phyloP scores from a whole-genome alignment of 2,329 filamentous ascomycete genomes.

The Colletotrichum trifolii region DNA sequence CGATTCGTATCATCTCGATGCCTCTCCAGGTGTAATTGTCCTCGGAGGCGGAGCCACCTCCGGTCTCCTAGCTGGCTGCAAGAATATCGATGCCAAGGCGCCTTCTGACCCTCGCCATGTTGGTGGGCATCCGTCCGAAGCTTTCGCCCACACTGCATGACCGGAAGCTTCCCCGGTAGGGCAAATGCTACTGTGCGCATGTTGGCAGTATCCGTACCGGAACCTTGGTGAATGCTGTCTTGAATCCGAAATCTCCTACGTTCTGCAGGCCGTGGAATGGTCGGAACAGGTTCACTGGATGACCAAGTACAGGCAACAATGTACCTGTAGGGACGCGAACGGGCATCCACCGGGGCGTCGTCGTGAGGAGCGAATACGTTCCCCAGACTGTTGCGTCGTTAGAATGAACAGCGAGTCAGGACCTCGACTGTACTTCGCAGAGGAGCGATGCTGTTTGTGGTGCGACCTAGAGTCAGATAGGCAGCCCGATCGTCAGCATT shows the following conservation, averaged over 20 bases:
- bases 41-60: too few species aligned
- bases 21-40: too few species aligned
- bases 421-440: not conserved
- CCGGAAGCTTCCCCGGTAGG: too few species aligned
- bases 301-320: not conserved
- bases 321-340: not conserved
- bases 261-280: too few species aligned
- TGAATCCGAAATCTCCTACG: too few species aligned
- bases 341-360: too few species aligned
- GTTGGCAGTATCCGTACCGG: not conserved
- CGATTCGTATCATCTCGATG: too few species aligned
- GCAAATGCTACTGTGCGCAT: not conserved
- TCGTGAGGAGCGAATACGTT: slow-evolving; percentile 2
- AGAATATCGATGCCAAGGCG: not conserved
- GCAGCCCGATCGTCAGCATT: slow-evolving; percentile 2
- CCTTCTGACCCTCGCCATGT: not conserved
- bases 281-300: too few species aligned
- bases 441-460: not conserved
- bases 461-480: not conserved
- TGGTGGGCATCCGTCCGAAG: too few species aligned
- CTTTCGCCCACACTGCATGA: too few species aligned
- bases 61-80: too few species aligned
- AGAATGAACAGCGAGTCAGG: slow-evolving; percentile 25
- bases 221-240: too few species aligned
- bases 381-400: not conserved